phyloP scores from a whole-genome alignment of 805 yeast genomes.

The Hermanozyma aechmeae region DNA sequence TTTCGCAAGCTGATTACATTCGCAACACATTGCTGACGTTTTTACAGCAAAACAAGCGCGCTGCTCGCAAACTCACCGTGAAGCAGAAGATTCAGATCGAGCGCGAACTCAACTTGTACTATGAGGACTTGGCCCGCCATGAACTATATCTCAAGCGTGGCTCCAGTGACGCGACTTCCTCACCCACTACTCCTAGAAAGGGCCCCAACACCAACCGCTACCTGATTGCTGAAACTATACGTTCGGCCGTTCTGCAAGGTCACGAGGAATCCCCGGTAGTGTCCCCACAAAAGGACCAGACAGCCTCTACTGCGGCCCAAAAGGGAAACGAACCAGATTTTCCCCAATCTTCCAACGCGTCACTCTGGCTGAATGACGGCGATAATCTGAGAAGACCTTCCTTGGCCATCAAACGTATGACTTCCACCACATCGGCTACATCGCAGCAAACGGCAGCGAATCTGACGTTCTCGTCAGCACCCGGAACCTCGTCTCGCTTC shows the following conservation, averaged over 20 bases:
- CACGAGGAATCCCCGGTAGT: no score
- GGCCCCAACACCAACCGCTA: constrained; percentile 8
- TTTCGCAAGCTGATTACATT: constrained; percentile 32
- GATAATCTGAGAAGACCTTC: constrained; percentile 15
- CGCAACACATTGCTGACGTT: constrained; percentile 33
- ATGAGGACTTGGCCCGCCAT: constrained; percentile 29
- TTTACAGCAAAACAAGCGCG: constrained; percentile 24
- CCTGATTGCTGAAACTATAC: constrained; percentile 13
- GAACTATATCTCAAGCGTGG: constrained; percentile 32
- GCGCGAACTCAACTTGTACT: constrained; percentile 34
- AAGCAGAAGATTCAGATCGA: constrained; percentile 35
- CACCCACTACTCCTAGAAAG: constrained; percentile 1
- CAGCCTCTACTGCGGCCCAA: no score
- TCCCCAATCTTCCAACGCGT: constrained; percentile 21
- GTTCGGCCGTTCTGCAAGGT: no score
- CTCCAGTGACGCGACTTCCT: constrained; percentile 4
- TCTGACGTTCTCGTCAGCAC: constrained; percentile 1
- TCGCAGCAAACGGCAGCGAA: constrained; percentile 12
- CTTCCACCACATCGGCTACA: constrained; percentile 19
- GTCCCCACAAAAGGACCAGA: no score
- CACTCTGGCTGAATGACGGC: constrained; percentile 30
- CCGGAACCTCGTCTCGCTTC: no score
- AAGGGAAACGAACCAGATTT: no score
- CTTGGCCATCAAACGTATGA: constrained; percentile 20
- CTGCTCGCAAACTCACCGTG: constrained; percentile 18